Evolutionary conservation across 441 rosid species (phyloP), one percentile per base, ranked within the genome.

Genomic region (Biscutella laevigata): DNA sequence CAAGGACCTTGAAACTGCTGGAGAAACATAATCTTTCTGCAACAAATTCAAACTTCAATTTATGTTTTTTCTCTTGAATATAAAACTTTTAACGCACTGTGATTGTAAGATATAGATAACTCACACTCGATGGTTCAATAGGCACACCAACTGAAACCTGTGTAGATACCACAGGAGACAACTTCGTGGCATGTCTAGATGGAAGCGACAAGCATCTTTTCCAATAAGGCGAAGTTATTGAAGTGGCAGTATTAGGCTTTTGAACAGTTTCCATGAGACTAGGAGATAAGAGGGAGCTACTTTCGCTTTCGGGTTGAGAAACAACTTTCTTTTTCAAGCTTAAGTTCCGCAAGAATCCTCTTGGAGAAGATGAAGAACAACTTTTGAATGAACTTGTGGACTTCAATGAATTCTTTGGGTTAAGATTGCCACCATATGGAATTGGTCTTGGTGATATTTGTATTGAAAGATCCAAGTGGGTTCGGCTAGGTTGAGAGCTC

Each of bases 171-270:
- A 81, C 68, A 5, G 91, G 95, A 32, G 94, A 82, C 67, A 82
- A 52, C 33, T 74, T 76, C 9, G 86, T 62, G 41, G 81, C 81
- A 54, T 68, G 89, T 8, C 79, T 75, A 51, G 71, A 82, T 2
- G 96, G 98, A 67, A 88, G 94, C 14, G 98, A 92, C 20, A 79
- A 57, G 52, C 91, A 82, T 74, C 80, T 79, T 63, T 79, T 57
- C 96, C 96, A 76, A 20, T 59, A 47, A 15, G 53, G 61, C 0
- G 57, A 25, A 33, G 45, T 27, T n/a, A 57, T 17, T 34, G 66
- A 53, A 40, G 13, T 28, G n/a, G 24, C 2, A 57, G 67, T 49
- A 61, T 62, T 74, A 9, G 79, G 51, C 10, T 78, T 63, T 63
- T 66, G 61, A 10, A 72, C 35, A 35, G 66, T 49, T 53, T 82